Base-by-base conservation (phyloP, 208 protist species). In the Acanthamoeba healyi region DNA sequence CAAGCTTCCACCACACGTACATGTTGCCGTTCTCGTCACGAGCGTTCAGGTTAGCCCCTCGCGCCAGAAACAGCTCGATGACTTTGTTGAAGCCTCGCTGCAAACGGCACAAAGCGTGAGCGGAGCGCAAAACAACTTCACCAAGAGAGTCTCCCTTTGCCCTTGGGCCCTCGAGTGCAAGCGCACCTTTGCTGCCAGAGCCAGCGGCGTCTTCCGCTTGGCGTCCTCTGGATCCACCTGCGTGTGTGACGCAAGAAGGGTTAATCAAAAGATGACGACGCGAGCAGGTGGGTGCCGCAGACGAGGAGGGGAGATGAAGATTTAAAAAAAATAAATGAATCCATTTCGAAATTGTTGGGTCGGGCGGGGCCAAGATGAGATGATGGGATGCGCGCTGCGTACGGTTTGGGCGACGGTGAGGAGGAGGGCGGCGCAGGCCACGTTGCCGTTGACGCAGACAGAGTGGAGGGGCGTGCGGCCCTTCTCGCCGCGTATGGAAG, bases 11-110 rank as follows among this genome's bases (percentile, higher is more conserved):
- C n/a, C n/a, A n/a, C n/a, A n/a, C n/a, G 26, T 40, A 92, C 86
- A 36, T 92, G 86, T 92, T 92, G 51, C 58, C 86, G 44, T 92
- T 92, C 44, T 92, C 86, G 56, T 92, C 86, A 24, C 86, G 24
- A 34, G 86, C 14, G 34, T 72, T 46, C 24, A 74, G 58, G 40
- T 65, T 74, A 32, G 86, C 86, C 19, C 61, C 61, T 26, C 51
- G 61, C 26, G 49, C 56, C 51, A 92, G 22, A n/a, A 92, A 34
- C 34, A 58, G 19, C n/a, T 38, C 29, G 86, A 92, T 54, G 24
- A 92, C 36, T 17, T 74, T 34, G 56, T 65, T 51, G 56, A 65
- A 92, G 26, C 86, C 86, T 26, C 61, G 49, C 86, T 79, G 70
- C 34, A n/a, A n/a, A 44, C 14, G 29, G 36, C 17, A 26, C 2